Evolutionary conservation across 345 rosid genomes (phyloP).

Genomic region (Citrus hindsii): DNA sequence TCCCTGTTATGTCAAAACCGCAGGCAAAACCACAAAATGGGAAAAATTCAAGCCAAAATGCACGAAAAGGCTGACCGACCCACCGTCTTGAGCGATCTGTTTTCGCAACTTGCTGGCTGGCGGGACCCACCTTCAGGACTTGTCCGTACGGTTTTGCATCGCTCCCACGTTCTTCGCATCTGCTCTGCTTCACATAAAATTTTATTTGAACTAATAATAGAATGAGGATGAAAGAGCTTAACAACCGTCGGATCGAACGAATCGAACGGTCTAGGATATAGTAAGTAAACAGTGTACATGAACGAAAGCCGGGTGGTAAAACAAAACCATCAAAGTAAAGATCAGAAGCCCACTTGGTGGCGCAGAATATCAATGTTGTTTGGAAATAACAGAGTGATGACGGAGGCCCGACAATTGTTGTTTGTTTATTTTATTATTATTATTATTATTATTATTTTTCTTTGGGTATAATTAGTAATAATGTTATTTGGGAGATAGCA

Average conservation of each 20-base stretch:
- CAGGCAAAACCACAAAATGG: neutral
- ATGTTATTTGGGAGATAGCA: neutral
- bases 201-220: neutral
- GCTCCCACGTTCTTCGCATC: neutral
- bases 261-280: neutral
- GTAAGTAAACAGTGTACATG: neutral
- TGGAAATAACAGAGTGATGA: constrained; percentile 15
- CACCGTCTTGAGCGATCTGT: constrained; percentile 18
- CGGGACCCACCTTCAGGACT: constrained; percentile 12
- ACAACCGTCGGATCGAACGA: neutral
- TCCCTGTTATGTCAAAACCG: neutral
- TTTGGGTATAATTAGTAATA: neutral
- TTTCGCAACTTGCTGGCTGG: constrained; percentile 20
- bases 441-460: neutral
- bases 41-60: neutral
- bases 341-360: constrained; percentile 10
- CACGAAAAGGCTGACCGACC: constrained; percentile 1
- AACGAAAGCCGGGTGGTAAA: neutral
- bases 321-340: neutral
- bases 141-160: constrained; percentile 28
- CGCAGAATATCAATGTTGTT: constrained; percentile 25
- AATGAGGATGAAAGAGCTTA: neutral
- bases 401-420: too few relatives aligned
- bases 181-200: neutral
- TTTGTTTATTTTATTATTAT: neutral